A percentile compares a stretch with the other conserved stretches of the same genome.
phyloP scores from a whole-genome alignment of 129 eudicot species.

The Flaveria bidentis region DNA sequence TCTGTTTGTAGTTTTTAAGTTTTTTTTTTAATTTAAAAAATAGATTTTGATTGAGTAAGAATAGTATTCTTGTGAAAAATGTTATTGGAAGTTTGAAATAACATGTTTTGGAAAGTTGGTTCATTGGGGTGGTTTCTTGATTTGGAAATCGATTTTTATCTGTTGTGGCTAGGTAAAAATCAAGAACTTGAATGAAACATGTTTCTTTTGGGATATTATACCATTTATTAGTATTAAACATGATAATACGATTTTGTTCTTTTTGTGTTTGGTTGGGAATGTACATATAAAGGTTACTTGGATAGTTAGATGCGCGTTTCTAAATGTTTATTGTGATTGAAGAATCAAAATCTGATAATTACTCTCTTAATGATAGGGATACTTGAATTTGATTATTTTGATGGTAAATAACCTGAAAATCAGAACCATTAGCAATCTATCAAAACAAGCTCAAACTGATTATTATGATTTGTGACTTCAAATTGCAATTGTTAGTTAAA shows the following conservation, averaged over 20 bases:
- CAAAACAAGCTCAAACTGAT: too few relatives aligned
- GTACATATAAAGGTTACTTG: not conserved
- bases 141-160: not conserved
- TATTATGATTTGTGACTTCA: too few relatives aligned
- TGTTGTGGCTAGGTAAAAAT: not conserved
- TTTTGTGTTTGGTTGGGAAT: not conserved
- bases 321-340: not conserved
- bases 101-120: not conserved
- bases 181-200: slow-evolving; percentile 17
- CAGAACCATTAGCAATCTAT: too few relatives aligned
- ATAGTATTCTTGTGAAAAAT: not conserved
- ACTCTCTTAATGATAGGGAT: too few relatives aligned
- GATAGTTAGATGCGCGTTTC: not conserved
- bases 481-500: too few relatives aligned
- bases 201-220: not conserved
- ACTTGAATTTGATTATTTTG: too few relatives aligned
- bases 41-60: not conserved
- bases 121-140: not conserved
- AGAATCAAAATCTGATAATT: not conserved
- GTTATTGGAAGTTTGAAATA: not conserved
- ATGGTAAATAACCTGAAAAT: too few relatives aligned
- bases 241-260: not conserved
- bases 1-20: slow-evolving; percentile 3
- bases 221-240: not conserved
- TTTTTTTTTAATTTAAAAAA: not conserved